Conservation (phyloP, 1,284 basidiomycete genomes). For the Mrakiaceae sp. region DNA sequence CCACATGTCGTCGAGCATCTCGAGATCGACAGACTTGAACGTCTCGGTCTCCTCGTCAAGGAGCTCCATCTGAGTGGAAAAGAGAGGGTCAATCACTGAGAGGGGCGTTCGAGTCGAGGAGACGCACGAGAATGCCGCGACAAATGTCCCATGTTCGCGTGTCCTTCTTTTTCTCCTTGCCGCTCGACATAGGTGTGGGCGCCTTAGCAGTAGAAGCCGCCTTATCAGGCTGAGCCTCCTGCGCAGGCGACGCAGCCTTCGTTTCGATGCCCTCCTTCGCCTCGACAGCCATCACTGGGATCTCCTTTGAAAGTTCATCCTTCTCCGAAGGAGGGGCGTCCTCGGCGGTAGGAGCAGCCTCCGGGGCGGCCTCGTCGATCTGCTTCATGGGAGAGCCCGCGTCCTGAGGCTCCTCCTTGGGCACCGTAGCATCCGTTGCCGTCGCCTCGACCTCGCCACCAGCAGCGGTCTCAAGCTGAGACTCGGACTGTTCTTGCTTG, state of each 20-base stretch:
- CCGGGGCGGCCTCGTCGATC: not conserved
- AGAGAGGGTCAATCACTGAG: not conserved
- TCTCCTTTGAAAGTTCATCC: too few species aligned
- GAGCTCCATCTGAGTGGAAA: constrained; percentile 28
- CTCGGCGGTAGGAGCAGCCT: not conserved
- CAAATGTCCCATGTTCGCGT: constrained; percentile 16
- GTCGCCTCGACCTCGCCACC: not conserved
- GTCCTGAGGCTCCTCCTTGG: not conserved
- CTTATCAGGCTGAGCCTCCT: too few species aligned
- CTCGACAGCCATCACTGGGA: too few species aligned
- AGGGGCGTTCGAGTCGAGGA: constrained; percentile 7
- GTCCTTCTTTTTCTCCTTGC: constrained; percentile 1
- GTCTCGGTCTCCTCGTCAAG: constrained; percentile 29
- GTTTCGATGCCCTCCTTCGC: too few species aligned
- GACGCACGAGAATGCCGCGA: constrained; percentile 33
- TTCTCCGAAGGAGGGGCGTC: too few species aligned
- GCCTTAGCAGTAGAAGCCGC: not conserved
- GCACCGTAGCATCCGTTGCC: not conserved
- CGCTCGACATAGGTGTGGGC: not conserved
- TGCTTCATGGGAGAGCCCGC: not conserved
- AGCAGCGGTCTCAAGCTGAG: too few species aligned
- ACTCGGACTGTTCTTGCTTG: not conserved
- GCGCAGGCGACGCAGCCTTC: too few species aligned
- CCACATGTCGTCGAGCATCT: constrained; percentile 25
- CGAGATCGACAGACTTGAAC: constrained; percentile 26